Evolutionary conservation across 2,329 filamentous ascomycete genomes (phyloP).

Genomic region (Cryphonectria naterciae): DNA sequence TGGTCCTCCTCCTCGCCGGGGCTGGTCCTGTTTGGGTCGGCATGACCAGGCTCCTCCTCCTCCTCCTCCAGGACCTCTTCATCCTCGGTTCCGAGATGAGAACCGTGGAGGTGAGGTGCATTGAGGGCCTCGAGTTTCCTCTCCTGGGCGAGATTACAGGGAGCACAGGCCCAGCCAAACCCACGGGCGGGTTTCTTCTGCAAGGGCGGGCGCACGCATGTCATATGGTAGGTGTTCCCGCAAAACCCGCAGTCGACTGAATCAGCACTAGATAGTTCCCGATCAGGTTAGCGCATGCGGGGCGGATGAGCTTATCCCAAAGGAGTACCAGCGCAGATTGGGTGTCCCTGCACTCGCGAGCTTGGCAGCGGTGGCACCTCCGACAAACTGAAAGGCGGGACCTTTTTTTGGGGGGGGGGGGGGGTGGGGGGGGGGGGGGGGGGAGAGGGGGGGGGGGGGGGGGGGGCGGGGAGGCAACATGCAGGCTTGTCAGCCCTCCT

Average conservation of each 20-base stretch:
- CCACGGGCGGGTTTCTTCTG: slow-evolving; percentile 96
- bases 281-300: slow-evolving; percentile 26
- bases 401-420: neutral
- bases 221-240: slow-evolving; percentile 96
- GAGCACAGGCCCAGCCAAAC: slow-evolving; percentile 96
- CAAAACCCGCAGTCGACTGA: slow-evolving; percentile 98
- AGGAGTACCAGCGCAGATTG: slow-evolving; percentile 22
- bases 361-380: slow-evolving; percentile 18
- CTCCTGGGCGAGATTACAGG: slow-evolving; percentile 95
- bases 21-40: slow-evolving; percentile 65
- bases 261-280: slow-evolving; percentile 66
- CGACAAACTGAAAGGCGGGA: slow-evolving; percentile 9
- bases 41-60: slow-evolving; percentile 66
- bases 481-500: too few relatives aligned
- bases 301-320: slow-evolving; percentile 17
- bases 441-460: too few relatives aligned
- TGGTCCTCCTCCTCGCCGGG: slow-evolving; percentile 64
- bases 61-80: slow-evolving; percentile 70
- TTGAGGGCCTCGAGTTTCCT: slow-evolving; percentile 87
- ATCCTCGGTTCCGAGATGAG: slow-evolving; percentile 66
- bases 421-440: neutral
- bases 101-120: slow-evolving; percentile 75
- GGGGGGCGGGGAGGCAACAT: too few relatives aligned
- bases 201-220: slow-evolving; percentile 88
- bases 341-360: slow-evolving; percentile 13